phyloP scores from a whole-genome alignment of 148 eudicot genomes.

The Rhododendron williamsianum region DNA sequence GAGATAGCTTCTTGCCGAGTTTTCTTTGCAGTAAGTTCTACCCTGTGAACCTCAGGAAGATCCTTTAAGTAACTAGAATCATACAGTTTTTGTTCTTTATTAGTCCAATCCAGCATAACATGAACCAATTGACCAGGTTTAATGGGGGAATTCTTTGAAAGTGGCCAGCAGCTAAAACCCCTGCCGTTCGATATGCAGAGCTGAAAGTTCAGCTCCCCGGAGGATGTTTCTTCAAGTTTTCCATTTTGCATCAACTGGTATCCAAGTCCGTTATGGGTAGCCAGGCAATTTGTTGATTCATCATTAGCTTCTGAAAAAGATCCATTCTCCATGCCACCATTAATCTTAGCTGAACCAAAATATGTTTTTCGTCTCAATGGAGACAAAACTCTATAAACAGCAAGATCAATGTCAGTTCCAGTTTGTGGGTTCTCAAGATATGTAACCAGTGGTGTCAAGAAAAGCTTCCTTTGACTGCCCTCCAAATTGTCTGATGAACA shows the following conservation, averaged over 20 bases:
- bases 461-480: slow-evolving; percentile 56
- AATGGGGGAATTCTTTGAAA: slow-evolving; percentile 49
- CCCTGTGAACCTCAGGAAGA: slow-evolving; percentile 81
- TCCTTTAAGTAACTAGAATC: slow-evolving; percentile 74
- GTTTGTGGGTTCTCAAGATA: slow-evolving; percentile 49
- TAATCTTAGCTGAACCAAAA: slow-evolving; percentile 18
- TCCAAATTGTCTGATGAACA: slow-evolving; percentile 26
- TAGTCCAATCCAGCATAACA: slow-evolving; percentile 59
- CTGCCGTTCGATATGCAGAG: slow-evolving; percentile 53
- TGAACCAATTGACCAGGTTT: slow-evolving; percentile 31
- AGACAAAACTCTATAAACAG: slow-evolving; percentile 46
- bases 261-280: slow-evolving; percentile 17
- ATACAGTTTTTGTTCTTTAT: slow-evolving; percentile 48
- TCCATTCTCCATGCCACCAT: slow-evolving; percentile 34
- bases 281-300: slow-evolving; percentile 22
- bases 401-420: slow-evolving; percentile 55
- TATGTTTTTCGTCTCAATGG: slow-evolving; percentile 57
- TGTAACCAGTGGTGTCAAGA: slow-evolving; percentile 75
- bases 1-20: slow-evolving; percentile 85
- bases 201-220: slow-evolving; percentile 34
- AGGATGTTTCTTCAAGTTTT: slow-evolving; percentile 25
- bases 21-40: slow-evolving; percentile 64
- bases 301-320: slow-evolving; percentile 29
- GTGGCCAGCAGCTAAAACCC: slow-evolving; percentile 40
- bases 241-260: slow-evolving; percentile 22